A percentile compares a stretch with the other conserved stretches of the same genome.
phyloP scores from a whole-genome alignment of 306 rosid species.

The Alnus rubra region DNA sequence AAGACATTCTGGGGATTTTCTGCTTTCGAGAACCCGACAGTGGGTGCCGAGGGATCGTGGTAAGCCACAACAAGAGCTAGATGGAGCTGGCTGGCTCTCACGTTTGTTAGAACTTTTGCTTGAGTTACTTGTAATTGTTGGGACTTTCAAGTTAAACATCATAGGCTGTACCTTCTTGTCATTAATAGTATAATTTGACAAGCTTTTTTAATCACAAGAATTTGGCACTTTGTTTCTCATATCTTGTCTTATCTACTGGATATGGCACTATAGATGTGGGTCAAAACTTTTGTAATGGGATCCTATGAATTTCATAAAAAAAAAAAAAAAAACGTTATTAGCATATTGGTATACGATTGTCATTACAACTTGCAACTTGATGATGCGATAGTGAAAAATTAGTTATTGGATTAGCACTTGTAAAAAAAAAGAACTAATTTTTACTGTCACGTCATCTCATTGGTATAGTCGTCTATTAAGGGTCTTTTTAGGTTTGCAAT shows the following conservation, averaged over 20 bases:
- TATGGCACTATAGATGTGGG: too few relatives aligned
- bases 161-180: not conserved
- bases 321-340: too few relatives aligned
- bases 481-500: too few relatives aligned
- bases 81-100: not conserved
- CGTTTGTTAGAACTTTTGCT: not conserved
- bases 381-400: too few relatives aligned
- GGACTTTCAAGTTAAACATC: not conserved
- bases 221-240: not conserved
- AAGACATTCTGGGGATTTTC: conserved; percentile 86
- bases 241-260: not conserved
- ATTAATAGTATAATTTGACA: not conserved
- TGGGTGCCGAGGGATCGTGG: conserved; percentile 90
- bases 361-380: too few relatives aligned
- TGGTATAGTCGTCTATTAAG: too few relatives aligned
- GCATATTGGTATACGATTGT: too few relatives aligned
- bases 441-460: too few relatives aligned
- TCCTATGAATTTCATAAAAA: too few relatives aligned
- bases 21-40: conserved; percentile 76
- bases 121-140: conserved; percentile 4
- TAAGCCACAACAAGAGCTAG: conserved; percentile 34
- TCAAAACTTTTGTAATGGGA: too few relatives aligned
- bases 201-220: not conserved
- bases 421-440: too few relatives aligned
- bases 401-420: too few relatives aligned